phyloP scores from a whole-genome alignment of 148 eudicot genomes.

The Suaeda aralocaspica region DNA sequence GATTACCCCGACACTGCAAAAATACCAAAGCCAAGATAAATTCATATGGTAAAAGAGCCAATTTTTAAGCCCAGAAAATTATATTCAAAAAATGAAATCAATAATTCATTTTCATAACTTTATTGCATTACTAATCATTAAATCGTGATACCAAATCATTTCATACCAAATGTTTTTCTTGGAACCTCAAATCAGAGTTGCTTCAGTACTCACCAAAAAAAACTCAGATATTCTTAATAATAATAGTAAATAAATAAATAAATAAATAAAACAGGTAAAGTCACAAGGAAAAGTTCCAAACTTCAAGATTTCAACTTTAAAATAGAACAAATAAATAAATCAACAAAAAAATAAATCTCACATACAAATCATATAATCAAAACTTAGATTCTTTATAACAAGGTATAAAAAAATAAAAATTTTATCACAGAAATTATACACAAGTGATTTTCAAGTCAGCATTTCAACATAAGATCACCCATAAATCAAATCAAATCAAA shows the following conservation, averaged over 20 bases:
- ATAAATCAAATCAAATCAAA: constrained; percentile 9
- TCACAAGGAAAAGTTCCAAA: background rate
- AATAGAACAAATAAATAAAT: too few species aligned
- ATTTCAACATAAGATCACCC: constrained; percentile 1
- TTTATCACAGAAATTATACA: background rate
- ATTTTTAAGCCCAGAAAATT: background rate
- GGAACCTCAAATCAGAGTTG: background rate
- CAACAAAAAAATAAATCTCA: too few species aligned
- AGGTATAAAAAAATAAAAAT: background rate
- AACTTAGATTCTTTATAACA: constrained; percentile 1
- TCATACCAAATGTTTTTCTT: background rate
- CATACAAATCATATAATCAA: background rate
- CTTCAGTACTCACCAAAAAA: background rate
- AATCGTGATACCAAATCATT: background rate
- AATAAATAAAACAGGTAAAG: background rate
- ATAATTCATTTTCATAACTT: background rate
- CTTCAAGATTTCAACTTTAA: background rate
- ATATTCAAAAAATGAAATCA: background rate
- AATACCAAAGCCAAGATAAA: background rate
- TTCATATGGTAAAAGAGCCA: background rate
- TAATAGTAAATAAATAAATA: constrained; percentile 6
- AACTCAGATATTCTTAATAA: constrained; percentile 1
- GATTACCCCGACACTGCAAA: constrained; percentile 20
- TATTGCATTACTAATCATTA: background rate
- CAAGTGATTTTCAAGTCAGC: background rate